Conservation (phyloP, 1,139 yeast species). For the Debaryomyces singareniensis region DNA sequence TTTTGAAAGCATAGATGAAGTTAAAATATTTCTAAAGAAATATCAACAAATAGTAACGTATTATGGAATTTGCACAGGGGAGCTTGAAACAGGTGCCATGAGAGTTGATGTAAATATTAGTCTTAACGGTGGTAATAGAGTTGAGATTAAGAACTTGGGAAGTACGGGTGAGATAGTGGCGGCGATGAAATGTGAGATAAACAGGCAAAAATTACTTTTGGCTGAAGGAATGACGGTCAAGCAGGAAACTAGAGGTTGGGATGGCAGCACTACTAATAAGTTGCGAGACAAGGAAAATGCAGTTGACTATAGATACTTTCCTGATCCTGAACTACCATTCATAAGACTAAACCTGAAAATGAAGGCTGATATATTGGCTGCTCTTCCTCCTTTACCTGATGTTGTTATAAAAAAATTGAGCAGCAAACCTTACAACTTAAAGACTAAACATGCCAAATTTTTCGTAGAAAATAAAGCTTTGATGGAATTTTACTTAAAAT, state of each 20-base stretch:
- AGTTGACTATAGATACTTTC: constrained; percentile 87
- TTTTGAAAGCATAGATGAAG: constrained; percentile 60
- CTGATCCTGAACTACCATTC: constrained; percentile 82
- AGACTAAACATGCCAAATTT: constrained; percentile 66
- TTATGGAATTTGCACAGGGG: constrained; percentile 77
- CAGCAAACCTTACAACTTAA: constrained; percentile 47
- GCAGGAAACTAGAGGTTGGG: constrained; percentile 91
- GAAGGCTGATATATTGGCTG: constrained; percentile 24
- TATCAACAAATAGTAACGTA: constrained; percentile 67
- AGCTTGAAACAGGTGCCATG: constrained; percentile 89
- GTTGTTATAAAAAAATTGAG: constrained; percentile 44
- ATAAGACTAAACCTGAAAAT: constrained; percentile 40
- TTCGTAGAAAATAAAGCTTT: constrained; percentile 41
- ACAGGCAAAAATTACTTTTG: constrained; percentile 52
- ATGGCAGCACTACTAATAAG: constrained; percentile 60
- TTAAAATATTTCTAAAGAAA: constrained; percentile 73
- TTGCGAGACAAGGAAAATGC: constrained; percentile 75
- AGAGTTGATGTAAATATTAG: constrained; percentile 92
- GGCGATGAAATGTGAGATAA: constrained; percentile 73
- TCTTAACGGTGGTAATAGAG: constrained; percentile 62
- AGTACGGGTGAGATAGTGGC: constrained; percentile 74
- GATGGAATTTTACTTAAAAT: constrained; percentile 45
- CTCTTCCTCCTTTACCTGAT: constrained; percentile 64
- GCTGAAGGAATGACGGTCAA: constrained; percentile 25
- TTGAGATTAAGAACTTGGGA: constrained; percentile 85